Evolutionary conservation across 2,329 filamentous ascomycete genomes (phyloP), one percentile per base, ranked within the genome.

Genomic region (Diaporthe sp.): DNA sequence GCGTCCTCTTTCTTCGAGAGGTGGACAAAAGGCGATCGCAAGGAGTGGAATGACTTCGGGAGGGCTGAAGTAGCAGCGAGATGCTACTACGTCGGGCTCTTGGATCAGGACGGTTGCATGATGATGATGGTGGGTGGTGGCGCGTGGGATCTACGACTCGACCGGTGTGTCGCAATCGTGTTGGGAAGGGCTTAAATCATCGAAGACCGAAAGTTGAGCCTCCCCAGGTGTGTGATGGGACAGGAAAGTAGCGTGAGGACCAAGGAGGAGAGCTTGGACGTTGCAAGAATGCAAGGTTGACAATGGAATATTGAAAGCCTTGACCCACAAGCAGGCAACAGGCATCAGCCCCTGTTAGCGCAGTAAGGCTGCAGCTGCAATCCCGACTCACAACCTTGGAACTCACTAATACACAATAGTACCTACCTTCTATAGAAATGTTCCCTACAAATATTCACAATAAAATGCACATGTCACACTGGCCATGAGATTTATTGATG

Each of bases 101-200:
- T 72, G 20, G n/a, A 73, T 73, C 70, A 75, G 53, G 31, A 61
- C 39, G 28, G 73, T 63, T 53, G 70, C 73, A 75, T 51, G 37
- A 67, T 72, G 73, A 77, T 63, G 73, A 75, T 73, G 70, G 5
- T 71, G 70, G 10, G 22, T 47, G 63, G 71, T 75, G 63, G 53
- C 73, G 70, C 47, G 42, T 42, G 65, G n/a, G 31, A 51, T 34
- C n/a, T 47, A 44, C 63, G 61, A 70, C 73, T 73, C 73, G 44
- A 73, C 58, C 6, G 37, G 28, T 63, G 58, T 34, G 73, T 58
- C 61, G 60, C 72, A 42, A 71, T 55, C 60, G 44, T 37, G 60
- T 44, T 70, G 44, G 31, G 34, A 28, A 4, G 20, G 37, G 3
- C 17, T 25, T 44, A 49, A 34, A 49, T 68, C 47, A 39, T 68